Evolutionary conservation across 805 yeast genomes (phyloP).

Genomic region (Yarrowia sp.): DNA sequence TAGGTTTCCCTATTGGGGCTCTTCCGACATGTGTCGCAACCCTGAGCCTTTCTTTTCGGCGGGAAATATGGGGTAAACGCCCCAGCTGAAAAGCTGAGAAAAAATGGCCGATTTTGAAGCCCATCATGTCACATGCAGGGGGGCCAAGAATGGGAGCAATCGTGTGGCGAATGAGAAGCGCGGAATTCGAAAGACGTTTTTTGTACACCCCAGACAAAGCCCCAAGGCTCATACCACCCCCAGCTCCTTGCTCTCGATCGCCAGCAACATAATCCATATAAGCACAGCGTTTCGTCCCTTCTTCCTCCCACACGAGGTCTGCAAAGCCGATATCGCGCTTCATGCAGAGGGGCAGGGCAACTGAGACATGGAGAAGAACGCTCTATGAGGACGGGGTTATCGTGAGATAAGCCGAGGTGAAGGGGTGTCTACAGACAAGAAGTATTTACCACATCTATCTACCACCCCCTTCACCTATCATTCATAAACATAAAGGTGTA

Average conservation of each 20-base stretch:
- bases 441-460: no score
- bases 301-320: slow-evolving; percentile 11
- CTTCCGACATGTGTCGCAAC: slow-evolving; percentile 23
- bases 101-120: background rate
- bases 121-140: background rate
- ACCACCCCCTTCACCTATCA: no score
- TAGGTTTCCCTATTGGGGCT: slow-evolving; percentile 22
- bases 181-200: background rate
- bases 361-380: slow-evolving; percentile 31
- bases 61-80: slow-evolving; percentile 20
- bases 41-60: background rate
- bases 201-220: background rate
- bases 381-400: no score
- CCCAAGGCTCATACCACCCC: background rate
- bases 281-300: slow-evolving; percentile 4
- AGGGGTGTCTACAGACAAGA: no score
- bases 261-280: slow-evolving; percentile 7
- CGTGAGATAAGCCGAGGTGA: slow-evolving; percentile 1
- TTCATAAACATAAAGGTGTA: background rate
- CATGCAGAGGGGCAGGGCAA: slow-evolving; percentile 23
- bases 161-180: background rate
- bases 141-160: background rate
- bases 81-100: background rate
- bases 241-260: slow-evolving; percentile 8
- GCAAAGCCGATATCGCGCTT: slow-evolving; percentile 36